Base-by-base conservation (phyloP, 768 basidiomycete species). In the Suillus weaverae region DNA sequence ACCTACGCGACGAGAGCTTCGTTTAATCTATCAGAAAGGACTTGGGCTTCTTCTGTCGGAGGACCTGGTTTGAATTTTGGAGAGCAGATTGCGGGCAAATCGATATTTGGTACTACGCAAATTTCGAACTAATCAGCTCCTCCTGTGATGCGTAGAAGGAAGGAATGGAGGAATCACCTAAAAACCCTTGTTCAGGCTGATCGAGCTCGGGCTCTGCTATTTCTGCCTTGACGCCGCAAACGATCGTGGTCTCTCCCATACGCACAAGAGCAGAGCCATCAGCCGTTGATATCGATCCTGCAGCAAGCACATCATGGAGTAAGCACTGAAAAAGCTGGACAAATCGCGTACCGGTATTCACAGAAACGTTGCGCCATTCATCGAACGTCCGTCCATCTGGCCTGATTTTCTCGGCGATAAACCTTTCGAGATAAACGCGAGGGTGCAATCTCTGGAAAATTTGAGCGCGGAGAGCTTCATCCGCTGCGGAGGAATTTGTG, bases 181-280 rank as follows among this genome's bases (percentile, higher is more conserved):
- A 71, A 73, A 91, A 98, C 0, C 97, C 97, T 35, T 88, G 82
- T 18, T 84, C 79, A 1, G 90, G 92, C 2, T 76, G 76, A 67
- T 94, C 89, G 20, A 97, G 73, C 69, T 93, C 91, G 5, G 97
- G 97, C 70, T 95, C 92, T 33, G 94, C 90, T 46, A 97, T 90
- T 77, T 99, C 96, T 16, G 94, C 95, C 73, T 97, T 98, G 68
- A 99, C 87, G 1, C 97, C 97, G 71, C 96, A 98, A 0, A 98
- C 92, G 43, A 99, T 82, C 1, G 94, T 98, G n/a, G 97, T 97
- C 55, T 92, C 85, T 22, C 97, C 97, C 65, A 98, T 74, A 33
- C 94, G 82, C 5, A 98, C 93, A 46, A 99, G 88, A 0, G 96
- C 89, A 5, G 95, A 97, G 0, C 96, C 95, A 67, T 95, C 85